phyloP scores from a whole-genome alignment of 371 early-diverging fungal species.

The Rhizopus delemar region DNA sequence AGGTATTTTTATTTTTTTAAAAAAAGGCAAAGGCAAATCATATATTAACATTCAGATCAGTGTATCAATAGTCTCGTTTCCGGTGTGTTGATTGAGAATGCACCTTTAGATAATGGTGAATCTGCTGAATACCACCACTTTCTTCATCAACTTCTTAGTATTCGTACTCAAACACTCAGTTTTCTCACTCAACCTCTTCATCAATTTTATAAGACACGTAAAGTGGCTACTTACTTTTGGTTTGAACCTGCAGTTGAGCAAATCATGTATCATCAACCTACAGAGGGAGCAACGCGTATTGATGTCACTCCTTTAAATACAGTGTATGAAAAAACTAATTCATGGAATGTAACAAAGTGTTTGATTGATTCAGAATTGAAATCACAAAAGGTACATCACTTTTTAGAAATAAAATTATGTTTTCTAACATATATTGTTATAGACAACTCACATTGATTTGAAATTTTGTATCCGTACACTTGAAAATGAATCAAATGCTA shows the following conservation, averaged over 20 bases:
- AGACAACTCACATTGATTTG: constrained; percentile 40
- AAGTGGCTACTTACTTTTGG: constrained; percentile 68
- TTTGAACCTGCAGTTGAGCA: constrained; percentile 62
- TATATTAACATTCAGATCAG: constrained; percentile 18
- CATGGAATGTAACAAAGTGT: constrained; percentile 45
- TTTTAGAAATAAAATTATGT: background rate
- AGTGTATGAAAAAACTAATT: constrained; percentile 47
- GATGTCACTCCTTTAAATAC: constrained; percentile 52
- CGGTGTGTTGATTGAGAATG: constrained; percentile 69
- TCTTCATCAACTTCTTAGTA: constrained; percentile 55
- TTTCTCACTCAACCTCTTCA: constrained; percentile 66
- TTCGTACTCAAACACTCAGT: constrained; percentile 64
- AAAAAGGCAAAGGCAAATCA: background rate
- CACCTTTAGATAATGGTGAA: constrained; percentile 83
- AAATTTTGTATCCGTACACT: constrained; percentile 48
- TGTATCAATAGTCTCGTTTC: constrained; percentile 67
- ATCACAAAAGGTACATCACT: constrained; percentile 32
- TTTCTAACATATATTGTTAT: background rate
- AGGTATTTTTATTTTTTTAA: constrained; percentile 26
- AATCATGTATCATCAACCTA: constrained; percentile 45
- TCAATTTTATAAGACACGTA: constrained; percentile 66
- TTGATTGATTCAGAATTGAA: constrained; percentile 38
- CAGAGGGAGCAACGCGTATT: constrained; percentile 21
- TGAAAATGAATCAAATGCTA: constrained; percentile 37
- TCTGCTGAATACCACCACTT: constrained; percentile 74